Percentiles rank a stretch among this genome's conserved stretches.
These are phyloP conservation scores for Cyclocybe aegerita DNA, from an alignment of 768 basidiomycete species.

Conservation along the genomic window DNA sequence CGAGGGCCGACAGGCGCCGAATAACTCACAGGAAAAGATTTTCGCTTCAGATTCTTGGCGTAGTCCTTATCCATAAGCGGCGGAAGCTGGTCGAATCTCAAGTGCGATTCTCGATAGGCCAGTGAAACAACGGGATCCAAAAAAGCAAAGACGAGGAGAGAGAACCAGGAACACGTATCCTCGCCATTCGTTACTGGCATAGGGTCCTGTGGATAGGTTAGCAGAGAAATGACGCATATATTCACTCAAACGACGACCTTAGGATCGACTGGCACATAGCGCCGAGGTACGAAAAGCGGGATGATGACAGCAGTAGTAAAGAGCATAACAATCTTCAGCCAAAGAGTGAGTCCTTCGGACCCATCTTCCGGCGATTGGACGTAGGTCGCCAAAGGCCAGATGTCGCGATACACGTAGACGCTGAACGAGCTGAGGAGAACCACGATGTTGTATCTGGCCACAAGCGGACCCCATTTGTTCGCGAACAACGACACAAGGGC, in stretches of 20 bases:
- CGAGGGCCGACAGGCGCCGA: background rate
- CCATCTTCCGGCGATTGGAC: constrained; percentile 38
- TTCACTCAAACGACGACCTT: constrained; percentile 18
- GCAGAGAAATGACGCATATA: background rate
- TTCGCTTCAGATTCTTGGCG: constrained; percentile 18
- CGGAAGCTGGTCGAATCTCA: constrained; percentile 53
- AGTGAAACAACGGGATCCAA: constrained; percentile 49
- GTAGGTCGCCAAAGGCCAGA: constrained; percentile 57
- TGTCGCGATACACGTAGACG: constrained; percentile 51
- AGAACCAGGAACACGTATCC: constrained; percentile 49
- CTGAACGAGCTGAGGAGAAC: constrained; percentile 37
- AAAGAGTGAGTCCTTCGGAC: constrained; percentile 28
- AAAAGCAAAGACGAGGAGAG: constrained; percentile 47
- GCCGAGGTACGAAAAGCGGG: constrained; percentile 50
- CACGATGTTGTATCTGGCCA: constrained; percentile 5
- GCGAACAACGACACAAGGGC: constrained; percentile 1
- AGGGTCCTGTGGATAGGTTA: constrained; percentile 25
- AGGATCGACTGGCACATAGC: constrained; percentile 54
- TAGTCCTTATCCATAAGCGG: constrained; percentile 62
- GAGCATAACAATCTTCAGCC: constrained; percentile 28
- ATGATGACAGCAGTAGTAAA: constrained; percentile 42
- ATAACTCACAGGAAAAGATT: constrained; percentile 24
- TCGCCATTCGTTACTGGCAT: constrained; percentile 36
- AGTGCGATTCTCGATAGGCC: constrained; percentile 42
- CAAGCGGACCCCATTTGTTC: background rate